Base-by-base conservation (phyloP, 2,329 filamentous ascomycete genomes). In the Dryadomyces quercus-mongolicae region DNA sequence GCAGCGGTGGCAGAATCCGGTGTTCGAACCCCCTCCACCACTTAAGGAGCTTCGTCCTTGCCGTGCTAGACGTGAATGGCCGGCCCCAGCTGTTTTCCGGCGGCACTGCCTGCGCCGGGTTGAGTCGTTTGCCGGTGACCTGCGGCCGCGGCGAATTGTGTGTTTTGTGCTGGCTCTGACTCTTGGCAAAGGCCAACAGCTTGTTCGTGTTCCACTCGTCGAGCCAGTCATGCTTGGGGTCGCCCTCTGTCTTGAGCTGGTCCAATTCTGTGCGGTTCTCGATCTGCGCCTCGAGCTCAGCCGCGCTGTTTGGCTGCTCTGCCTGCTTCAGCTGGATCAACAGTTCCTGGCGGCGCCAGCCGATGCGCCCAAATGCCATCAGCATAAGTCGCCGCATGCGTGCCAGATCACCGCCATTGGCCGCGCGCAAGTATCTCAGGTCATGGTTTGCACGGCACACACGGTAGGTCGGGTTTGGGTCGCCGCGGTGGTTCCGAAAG, bases 1-100 rank as follows among this genome's bases (percentile, higher is more conserved):
- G 70, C 16, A 84, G 55, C 0, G 81, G 81, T n/a, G 78, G 76
- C 60, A 79, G 66, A 7, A 81, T 57, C 56, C 73, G 76, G 13
- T 70, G 63, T 1, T 74, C 66, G 16, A 70, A 61, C 4, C 55
- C 55, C 42, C 65, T 71, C 75, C 77, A 84, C 67, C 74, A 76
- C 21, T 65, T 68, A 31, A 68, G 72, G 49, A 67, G 61, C 56
- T 75, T 75, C 10, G 69, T 70, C n/a, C 70, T 67, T 8, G 66
- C 60, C 1, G 74, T 61, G 46, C 65, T 71, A 5, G 66, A 59
- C 3, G 68, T 56, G 1, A 74, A 64, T 0, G 72, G 71, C 2
- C 70, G 69, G 2, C 75, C 77, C 73, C 77, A 84, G 6, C 70
- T 67, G 50, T 76, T 79, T 42, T 64, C 62, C 15, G 66, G 60